Base-by-base conservation (phyloP, 2,329 filamentous ascomycete genomes). In the Trichoderma koningii region DNA sequence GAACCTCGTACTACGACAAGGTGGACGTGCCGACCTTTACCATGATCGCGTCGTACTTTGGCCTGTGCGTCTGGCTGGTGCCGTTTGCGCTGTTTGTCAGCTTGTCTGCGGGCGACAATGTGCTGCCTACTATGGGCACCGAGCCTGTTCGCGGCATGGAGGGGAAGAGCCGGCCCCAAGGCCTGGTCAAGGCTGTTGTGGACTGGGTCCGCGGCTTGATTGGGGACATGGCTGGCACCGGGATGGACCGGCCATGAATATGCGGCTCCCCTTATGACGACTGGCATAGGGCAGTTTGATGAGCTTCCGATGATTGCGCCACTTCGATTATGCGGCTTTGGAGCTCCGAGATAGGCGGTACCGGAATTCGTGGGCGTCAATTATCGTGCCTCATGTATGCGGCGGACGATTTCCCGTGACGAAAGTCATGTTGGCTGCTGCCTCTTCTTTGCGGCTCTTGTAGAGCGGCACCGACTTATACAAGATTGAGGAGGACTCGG, bases 51-150 rank as follows among this genome's bases (percentile, higher is more conserved):
- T 94, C 92, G 0, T 99, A 95, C 78, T 99, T 99, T 74, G 95
- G 95, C 0, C 82, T 99, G 2, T 97, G 93, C 72, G 93, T 99
- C 0, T 99, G 95, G 95, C 83, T 99, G 1, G 91, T 98, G 0
- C 95, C 95, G 0, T 99, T 99, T 74, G 88, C 93, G 17, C 83
- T 99, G 15, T 99, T 99, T 74, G 94, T 99, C 57, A 96, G 91
- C 72, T 79, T 99, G 48, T 96, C 92, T 19, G 95, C 95, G 0
- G 92, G 93, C 63, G 95, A 99, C 74, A 98, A 98, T 74, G 92
- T 98, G 3, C 80, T 99, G 59, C 95, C 95, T 0, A 96, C 89
- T 7, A 97, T 97, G 85, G 92, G 92, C 14, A 92, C 87, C 68
- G 81, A 83, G 60, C 83, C 84, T 3, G 75, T 78, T 9, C 78